Conservation (phyloP, 495 filamentous ascomycete species). For the Annulohypoxylon stygium region DNA sequence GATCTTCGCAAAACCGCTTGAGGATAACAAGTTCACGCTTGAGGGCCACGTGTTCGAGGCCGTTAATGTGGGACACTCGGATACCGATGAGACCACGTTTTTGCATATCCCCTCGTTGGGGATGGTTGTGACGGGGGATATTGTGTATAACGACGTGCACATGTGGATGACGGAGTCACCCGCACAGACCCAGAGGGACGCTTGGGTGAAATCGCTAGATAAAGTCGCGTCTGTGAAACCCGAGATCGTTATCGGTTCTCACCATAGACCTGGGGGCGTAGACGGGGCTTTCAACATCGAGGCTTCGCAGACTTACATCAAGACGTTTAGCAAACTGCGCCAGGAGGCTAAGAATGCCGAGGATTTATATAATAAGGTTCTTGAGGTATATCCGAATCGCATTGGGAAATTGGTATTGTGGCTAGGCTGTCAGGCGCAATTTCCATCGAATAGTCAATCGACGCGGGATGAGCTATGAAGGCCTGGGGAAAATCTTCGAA, state of each 20-base stretch:
- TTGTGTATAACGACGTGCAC: constrained; percentile 56
- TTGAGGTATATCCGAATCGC: constrained; percentile 30
- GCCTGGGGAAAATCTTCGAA: not conserved
- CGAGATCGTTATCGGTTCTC: constrained; percentile 50
- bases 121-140: constrained; percentile 52
- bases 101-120: constrained; percentile 50
- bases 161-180: constrained; percentile 53
- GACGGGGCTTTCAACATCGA: constrained; percentile 48
- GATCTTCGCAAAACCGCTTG: constrained; percentile 23
- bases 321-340: constrained; percentile 22
- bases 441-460: not conserved
- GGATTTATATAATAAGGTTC: constrained; percentile 41
- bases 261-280: constrained; percentile 47
- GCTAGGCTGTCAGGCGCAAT: constrained; percentile 36
- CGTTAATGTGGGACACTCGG: constrained; percentile 50
- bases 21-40: constrained; percentile 40
- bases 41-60: constrained; percentile 49
- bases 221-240: constrained; percentile 51
- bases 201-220: constrained; percentile 54
- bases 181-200: constrained; percentile 40
- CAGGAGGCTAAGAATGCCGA: constrained; percentile 14
- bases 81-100: constrained; percentile 51
- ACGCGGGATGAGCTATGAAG: constrained; percentile 8
- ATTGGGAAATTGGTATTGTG: constrained; percentile 45
- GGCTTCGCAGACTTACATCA: constrained; percentile 49